Conservation (phyloP, 768 basidiomycete genomes). For the Boletus barrowsii region DNA sequence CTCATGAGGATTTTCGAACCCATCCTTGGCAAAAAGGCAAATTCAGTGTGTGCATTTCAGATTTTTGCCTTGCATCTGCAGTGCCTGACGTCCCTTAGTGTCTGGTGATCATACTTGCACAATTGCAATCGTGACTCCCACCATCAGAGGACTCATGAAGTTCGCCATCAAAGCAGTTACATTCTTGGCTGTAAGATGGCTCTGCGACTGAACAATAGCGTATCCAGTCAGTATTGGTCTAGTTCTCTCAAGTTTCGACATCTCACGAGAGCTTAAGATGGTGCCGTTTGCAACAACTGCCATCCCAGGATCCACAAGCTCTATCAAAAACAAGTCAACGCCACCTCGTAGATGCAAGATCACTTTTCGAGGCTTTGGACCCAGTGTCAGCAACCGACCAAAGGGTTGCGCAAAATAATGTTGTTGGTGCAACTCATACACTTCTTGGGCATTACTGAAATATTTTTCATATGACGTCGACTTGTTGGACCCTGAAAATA, state of each 20-base stretch:
- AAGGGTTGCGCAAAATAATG: too few relatives aligned
- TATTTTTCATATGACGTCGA: too few relatives aligned
- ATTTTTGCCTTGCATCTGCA: not conserved
- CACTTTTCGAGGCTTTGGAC: constrained; percentile 96
- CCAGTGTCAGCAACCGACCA: constrained; percentile 75
- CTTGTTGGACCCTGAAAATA: too few relatives aligned
- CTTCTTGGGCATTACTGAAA: too few relatives aligned
- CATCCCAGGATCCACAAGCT: constrained; percentile 80
- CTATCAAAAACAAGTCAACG: constrained; percentile 83
- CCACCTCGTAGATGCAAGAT: constrained; percentile 78
- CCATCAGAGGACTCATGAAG: constrained; percentile 96
- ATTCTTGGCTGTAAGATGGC: constrained; percentile 93
- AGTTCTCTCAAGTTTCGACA: not conserved
- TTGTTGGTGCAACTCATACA: too few relatives aligned
- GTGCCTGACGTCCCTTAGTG: constrained; percentile 46
- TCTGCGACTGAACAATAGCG: constrained; percentile 71
- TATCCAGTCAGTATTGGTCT: constrained; percentile 47
- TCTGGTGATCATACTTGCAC: constrained; percentile 95
- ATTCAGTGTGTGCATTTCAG: constrained; percentile 65
- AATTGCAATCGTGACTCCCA: constrained; percentile 95
- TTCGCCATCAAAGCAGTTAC: constrained; percentile 96
- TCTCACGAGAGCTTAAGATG: constrained; percentile 46
- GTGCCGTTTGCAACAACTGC: constrained; percentile 95
- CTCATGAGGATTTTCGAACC: constrained; percentile 98
- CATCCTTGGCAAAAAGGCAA: constrained; percentile 89